phyloP scores from a whole-genome alignment of 306 rosid genomes.

The Vigna hirtella region DNA sequence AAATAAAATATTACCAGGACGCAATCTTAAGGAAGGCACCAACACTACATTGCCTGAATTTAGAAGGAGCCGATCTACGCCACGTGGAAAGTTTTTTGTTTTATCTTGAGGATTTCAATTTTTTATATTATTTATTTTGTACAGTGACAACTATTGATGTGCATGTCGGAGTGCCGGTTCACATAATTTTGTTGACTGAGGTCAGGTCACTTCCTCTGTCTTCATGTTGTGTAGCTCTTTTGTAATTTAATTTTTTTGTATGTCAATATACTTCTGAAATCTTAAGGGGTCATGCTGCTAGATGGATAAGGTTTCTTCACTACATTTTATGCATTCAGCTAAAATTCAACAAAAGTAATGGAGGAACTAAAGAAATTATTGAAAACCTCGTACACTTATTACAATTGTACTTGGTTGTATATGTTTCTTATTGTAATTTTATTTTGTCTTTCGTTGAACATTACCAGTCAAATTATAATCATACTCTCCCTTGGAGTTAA shows the following conservation, averaged over 20 bases:
- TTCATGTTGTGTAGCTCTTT: conserved; percentile 32
- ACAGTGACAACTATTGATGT: conserved; percentile 53
- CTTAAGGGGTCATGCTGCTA: not conserved
- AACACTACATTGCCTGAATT: conserved; percentile 60
- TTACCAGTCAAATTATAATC: not conserved
- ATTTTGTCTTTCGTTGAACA: not conserved
- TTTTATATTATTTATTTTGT: conserved; percentile 45
- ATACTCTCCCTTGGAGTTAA: not conserved
- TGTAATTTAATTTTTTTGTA: conserved; percentile 31
- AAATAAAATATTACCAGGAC: conserved; percentile 58
- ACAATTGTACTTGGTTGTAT: not conserved
- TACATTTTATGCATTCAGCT: conserved; percentile 26
- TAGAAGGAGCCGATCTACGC: conserved; percentile 85
- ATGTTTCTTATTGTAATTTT: not conserved
- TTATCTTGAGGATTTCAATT: conserved; percentile 54
- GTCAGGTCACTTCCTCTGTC: conserved; percentile 36
- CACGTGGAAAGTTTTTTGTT: conserved; percentile 80
- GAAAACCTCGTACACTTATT: not conserved
- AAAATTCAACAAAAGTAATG: conserved; percentile 16
- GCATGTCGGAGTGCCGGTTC: conserved; percentile 44
- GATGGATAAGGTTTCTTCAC: not conserved
- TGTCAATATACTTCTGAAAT: conserved; percentile 21
- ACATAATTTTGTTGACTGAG: conserved; percentile 45
- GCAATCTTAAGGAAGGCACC: conserved; percentile 64
- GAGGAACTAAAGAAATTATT: not conserved